Evolutionary conservation across 1,284 basidiomycete genomes (phyloP).

Genomic region (Cryptococcus sp.): DNA sequence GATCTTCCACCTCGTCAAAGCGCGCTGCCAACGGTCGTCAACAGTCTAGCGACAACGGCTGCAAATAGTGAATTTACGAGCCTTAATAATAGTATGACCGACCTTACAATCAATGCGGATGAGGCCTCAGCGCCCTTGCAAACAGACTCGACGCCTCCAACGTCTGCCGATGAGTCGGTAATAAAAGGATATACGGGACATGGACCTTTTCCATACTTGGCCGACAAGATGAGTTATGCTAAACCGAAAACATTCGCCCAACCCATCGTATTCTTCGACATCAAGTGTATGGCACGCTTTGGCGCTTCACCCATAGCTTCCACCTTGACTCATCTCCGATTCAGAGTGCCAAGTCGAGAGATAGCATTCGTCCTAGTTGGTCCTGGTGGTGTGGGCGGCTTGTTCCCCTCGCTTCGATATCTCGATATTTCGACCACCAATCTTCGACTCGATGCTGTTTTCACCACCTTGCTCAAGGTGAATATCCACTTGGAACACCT

Average conservation of each 20-base stretch:
- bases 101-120: constrained; percentile 4
- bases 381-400: constrained; percentile 7
- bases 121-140: not conserved
- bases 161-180: constrained; percentile 25
- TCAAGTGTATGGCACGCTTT: constrained; percentile 44
- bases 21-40: constrained; percentile 30
- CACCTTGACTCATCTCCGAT: constrained; percentile 43
- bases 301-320: constrained; percentile 38
- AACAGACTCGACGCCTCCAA: constrained; percentile 33
- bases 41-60: constrained; percentile 10
- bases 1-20: constrained; percentile 45
- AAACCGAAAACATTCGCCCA: constrained; percentile 48
- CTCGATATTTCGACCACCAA: constrained; percentile 51
- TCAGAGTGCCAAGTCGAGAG: constrained; percentile 46
- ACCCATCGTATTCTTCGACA: constrained; percentile 50
- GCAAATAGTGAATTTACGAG: not conserved
- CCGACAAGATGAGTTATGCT: constrained; percentile 29
- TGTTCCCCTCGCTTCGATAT: constrained; percentile 42
- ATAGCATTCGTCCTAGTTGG: constrained; percentile 39
- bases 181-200: constrained; percentile 43
- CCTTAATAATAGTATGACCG: constrained; percentile 1
- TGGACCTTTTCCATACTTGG: constrained; percentile 46
- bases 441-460: constrained; percentile 42
- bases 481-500: constrained; percentile 44
- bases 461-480: constrained; percentile 33